phyloP scores from a whole-genome alignment of 768 basidiomycete species.

The Lentinula guzmanii region DNA sequence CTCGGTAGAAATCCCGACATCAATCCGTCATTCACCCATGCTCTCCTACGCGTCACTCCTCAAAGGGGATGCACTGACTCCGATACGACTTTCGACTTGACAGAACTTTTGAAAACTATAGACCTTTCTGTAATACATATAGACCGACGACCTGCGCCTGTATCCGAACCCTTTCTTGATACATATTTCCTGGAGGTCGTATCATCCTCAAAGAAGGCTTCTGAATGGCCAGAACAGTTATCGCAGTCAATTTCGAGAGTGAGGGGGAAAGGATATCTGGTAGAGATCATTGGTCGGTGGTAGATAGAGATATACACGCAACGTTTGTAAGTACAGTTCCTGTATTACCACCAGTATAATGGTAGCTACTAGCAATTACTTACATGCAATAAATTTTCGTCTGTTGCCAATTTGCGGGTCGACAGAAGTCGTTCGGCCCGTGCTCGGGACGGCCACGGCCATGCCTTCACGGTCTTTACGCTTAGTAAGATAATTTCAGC shows the following conservation, averaged over 20 bases:
- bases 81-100: not conserved
- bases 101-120: not conserved
- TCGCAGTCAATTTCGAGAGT: not conserved
- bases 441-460: not conserved
- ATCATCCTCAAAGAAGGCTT: constrained; percentile 5
- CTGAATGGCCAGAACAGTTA: not conserved
- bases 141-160: constrained; percentile 56
- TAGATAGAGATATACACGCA: constrained; percentile 13
- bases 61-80: not conserved
- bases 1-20: constrained; percentile 32
- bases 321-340: not conserved
- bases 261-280: constrained; percentile 7
- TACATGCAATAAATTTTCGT: no score
- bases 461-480: not conserved
- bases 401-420: no score
- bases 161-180: constrained; percentile 42
- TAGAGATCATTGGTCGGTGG: constrained; percentile 45
- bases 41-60: not conserved
- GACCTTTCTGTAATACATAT: constrained; percentile 44
- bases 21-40: constrained; percentile 11
- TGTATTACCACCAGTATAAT: no score
- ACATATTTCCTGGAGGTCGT: constrained; percentile 63
- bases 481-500: not conserved
- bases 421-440: not conserved
- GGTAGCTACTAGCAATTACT: no score